phyloP scores from a whole-genome alignment of 2,329 filamentous ascomycete species.

The Blastomyces gilchristii region DNA sequence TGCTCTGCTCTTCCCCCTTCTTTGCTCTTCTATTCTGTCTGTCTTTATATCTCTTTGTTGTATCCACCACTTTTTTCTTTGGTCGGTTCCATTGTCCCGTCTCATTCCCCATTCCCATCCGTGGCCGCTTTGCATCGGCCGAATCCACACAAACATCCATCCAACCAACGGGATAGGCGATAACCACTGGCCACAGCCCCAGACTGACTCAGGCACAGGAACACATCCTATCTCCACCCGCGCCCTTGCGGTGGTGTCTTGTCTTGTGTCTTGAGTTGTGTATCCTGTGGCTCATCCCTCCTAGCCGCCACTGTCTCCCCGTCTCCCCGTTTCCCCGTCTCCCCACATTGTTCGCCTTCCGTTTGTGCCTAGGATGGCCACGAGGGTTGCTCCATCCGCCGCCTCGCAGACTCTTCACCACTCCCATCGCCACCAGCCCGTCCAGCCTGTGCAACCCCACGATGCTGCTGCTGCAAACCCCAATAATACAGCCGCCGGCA shows the following conservation, averaged over 20 bases:
- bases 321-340: neutral
- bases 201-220: too few species aligned
- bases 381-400: neutral
- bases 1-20: too few species aligned
- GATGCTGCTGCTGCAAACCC: neutral
- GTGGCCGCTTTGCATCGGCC: slow-evolving; percentile 7
- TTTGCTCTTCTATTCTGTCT: too few species aligned
- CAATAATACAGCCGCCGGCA: neutral
- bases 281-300: too few species aligned
- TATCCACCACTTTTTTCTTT: neutral
- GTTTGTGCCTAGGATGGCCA: neutral
- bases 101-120: too few species aligned
- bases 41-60: neutral
- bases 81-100: neutral
- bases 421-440: neutral
- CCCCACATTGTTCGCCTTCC: too few species aligned
- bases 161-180: too few species aligned
- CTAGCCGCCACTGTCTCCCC: too few species aligned
- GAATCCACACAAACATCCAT: neutral
- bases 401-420: neutral
- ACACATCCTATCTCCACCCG: neutral
- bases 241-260: too few species aligned
- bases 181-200: too few species aligned
- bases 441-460: neutral
- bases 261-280: neutral